These are phyloP conservation scores for Candida ulmi DNA, from an alignment of 805 yeast species.

Conservation along the genomic window DNA sequence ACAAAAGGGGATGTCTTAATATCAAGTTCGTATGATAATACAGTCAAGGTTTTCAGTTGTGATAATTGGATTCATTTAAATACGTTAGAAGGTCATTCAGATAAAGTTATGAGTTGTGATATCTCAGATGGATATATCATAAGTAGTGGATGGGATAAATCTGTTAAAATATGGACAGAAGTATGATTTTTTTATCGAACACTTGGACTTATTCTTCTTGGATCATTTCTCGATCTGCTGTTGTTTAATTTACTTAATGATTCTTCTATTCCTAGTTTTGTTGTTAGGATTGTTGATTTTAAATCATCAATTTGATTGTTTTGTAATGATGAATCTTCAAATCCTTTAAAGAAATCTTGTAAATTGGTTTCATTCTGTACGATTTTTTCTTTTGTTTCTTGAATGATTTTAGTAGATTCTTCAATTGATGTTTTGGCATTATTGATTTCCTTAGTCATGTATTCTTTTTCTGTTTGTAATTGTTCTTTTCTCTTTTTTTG, in stretches of 20 bases:
- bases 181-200: slow-evolving; percentile 2
- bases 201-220: slow-evolving; percentile 16
- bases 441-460: slow-evolving; percentile 53
- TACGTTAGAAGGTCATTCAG: slow-evolving; percentile 52
- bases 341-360: slow-evolving; percentile 15
- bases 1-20: slow-evolving; percentile 33
- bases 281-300: slow-evolving; percentile 4
- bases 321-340: slow-evolving; percentile 8
- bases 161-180: slow-evolving; percentile 56
- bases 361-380: slow-evolving; percentile 8
- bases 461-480: slow-evolving; percentile 52
- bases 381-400: slow-evolving; percentile 11
- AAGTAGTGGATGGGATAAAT: slow-evolving; percentile 81
- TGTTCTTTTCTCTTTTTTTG: slow-evolving; percentile 40
- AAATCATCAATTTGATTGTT: slow-evolving; percentile 12
- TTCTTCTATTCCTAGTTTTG: slow-evolving; percentile 17
- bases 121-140: slow-evolving; percentile 41
- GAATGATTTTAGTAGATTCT: slow-evolving; percentile 35
- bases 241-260: slow-evolving; percentile 15
- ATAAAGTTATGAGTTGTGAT: slow-evolving; percentile 71
- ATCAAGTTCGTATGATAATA: slow-evolving; percentile 69
- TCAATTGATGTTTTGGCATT: slow-evolving; percentile 45
- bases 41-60: slow-evolving; percentile 55
- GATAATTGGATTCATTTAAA: slow-evolving; percentile 63
- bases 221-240: slow-evolving; percentile 13